phyloP scores from a whole-genome alignment of 73 alveolate genomes.

The Diophrys appendiculata region DNA sequence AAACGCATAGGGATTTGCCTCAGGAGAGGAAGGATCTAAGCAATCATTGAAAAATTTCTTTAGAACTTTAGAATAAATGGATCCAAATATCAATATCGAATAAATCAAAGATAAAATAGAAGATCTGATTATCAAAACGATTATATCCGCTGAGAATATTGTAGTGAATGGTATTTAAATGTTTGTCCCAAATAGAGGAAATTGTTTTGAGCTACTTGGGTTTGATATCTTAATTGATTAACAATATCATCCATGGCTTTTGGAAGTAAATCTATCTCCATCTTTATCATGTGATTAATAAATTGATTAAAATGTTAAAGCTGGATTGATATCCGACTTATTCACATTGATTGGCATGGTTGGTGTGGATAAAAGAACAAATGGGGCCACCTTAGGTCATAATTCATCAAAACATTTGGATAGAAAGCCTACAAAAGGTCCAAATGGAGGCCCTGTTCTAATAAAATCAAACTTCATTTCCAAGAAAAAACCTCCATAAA shows the following conservation, averaged over 20 bases:
- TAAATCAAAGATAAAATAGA: slow-evolving; percentile 49
- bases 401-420: too few relatives aligned
- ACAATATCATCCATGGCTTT: slow-evolving; percentile 81
- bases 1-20: slow-evolving; percentile 24
- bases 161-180: slow-evolving; percentile 44
- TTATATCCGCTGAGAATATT: slow-evolving; percentile 51
- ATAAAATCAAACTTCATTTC: neutral
- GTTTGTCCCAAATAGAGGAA: slow-evolving; percentile 60
- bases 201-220: slow-evolving; percentile 82
- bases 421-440: too few relatives aligned
- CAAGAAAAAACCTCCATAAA: neutral
- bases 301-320: slow-evolving; percentile 84
- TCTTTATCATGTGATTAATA: slow-evolving; percentile 88
- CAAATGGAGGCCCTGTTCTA: too few relatives aligned
- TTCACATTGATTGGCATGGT: slow-evolving; percentile 86
- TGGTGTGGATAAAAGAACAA: slow-evolving; percentile 69
- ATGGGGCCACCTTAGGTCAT: too few relatives aligned
- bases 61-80: too few relatives aligned
- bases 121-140: slow-evolving; percentile 69
- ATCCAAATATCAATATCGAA: slow-evolving; percentile 66
- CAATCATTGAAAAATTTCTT: neutral
- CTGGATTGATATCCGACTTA: slow-evolving; percentile 84
- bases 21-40: neutral
- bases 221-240: slow-evolving; percentile 91
- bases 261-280: slow-evolving; percentile 91